These are phyloP conservation scores for Penicillium hordei DNA, from an alignment of 2,329 filamentous ascomycete genomes.

Conservation along the genomic window DNA sequence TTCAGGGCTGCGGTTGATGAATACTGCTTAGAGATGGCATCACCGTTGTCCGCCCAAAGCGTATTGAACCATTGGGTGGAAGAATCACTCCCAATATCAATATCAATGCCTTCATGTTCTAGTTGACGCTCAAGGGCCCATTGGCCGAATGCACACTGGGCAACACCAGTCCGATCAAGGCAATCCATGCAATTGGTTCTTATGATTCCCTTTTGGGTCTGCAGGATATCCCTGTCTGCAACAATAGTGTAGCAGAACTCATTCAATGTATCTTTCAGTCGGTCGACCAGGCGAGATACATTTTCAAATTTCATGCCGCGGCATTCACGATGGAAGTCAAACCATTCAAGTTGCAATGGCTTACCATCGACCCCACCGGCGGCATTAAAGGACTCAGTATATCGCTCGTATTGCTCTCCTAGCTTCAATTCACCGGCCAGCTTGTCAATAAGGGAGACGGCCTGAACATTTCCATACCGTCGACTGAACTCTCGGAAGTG, in stretches of 20 bases:
- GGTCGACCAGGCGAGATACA: constrained; percentile 74
- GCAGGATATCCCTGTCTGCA: constrained; percentile 43
- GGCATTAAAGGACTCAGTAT: constrained; percentile 66
- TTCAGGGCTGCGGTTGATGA: constrained; percentile 94
- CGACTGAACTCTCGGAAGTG: constrained; percentile 72
- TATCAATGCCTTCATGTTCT: constrained; percentile 70
- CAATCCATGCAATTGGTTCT: constrained; percentile 99
- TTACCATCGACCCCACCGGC: constrained; percentile 53
- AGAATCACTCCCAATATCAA: constrained; percentile 72
- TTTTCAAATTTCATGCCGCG: constrained; percentile 98
- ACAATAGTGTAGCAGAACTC: constrained; percentile 69
- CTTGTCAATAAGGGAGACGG: constrained; percentile 85
- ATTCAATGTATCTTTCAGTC: constrained; percentile 66
- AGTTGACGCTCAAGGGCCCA: constrained; percentile 79
- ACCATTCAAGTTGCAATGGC: constrained; percentile 81
- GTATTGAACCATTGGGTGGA: constrained; percentile 92
- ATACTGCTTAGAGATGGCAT: constrained; percentile 93
- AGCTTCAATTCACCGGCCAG: constrained; percentile 77
- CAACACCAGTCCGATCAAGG: constrained; percentile 91
- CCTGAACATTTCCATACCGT: constrained; percentile 74
- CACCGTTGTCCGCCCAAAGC: constrained; percentile 96
- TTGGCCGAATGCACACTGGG: constrained; percentile 86
- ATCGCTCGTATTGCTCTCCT: constrained; percentile 72
- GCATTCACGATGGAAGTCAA: constrained; percentile 91
- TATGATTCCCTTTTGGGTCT: constrained; percentile 71